phyloP scores from a whole-genome alignment of 805 yeast genomes.

The Candida oleophila region DNA sequence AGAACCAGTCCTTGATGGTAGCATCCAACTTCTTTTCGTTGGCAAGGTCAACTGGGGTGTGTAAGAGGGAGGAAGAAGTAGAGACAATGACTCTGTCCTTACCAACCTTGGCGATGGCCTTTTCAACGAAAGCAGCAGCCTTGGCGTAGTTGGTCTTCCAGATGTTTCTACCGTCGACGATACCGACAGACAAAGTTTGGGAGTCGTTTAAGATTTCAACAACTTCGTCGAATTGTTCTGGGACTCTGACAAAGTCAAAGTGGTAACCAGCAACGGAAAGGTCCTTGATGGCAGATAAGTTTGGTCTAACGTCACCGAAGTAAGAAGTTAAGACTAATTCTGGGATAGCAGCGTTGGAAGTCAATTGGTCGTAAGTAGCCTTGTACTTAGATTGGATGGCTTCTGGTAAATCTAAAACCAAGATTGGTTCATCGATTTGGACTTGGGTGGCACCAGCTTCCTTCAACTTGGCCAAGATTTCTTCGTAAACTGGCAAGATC shows the following conservation, averaged over 20 bases:
- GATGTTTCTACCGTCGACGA: constrained; percentile 98
- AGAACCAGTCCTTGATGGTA: constrained; percentile 95
- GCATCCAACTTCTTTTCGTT: constrained; percentile 89
- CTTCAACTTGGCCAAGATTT: constrained; percentile 81
- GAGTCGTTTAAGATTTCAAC: constrained; percentile 60
- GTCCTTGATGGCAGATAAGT: constrained; percentile 82
- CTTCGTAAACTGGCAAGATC: constrained; percentile 90
- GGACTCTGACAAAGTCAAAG: constrained; percentile 93
- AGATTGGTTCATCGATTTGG: constrained; percentile 96
- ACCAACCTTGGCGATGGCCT: constrained; percentile 84
- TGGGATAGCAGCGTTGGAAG: constrained; percentile 66
- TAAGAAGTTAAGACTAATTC: constrained; percentile 83
- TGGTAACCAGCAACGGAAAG: constrained; percentile 95
- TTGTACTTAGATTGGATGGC: constrained; percentile 82
- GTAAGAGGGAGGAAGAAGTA: constrained; percentile 94
- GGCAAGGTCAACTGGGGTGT: constrained; percentile 96
- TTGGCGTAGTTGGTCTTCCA: constrained; percentile 96
- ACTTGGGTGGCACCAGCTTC: constrained; percentile 94
- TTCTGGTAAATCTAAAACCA: constrained; percentile 90
- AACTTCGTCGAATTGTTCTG: constrained; percentile 91
- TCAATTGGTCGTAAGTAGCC: constrained; percentile 78
- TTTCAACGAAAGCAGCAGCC: constrained; percentile 78
- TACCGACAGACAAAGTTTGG: constrained; percentile 92
- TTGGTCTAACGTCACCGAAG: constrained; percentile 98
- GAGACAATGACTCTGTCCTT: constrained; percentile 84